Evolutionary conservation across 345 rosid genomes (phyloP).

Genomic region (Capsella bursapastoris): DNA sequence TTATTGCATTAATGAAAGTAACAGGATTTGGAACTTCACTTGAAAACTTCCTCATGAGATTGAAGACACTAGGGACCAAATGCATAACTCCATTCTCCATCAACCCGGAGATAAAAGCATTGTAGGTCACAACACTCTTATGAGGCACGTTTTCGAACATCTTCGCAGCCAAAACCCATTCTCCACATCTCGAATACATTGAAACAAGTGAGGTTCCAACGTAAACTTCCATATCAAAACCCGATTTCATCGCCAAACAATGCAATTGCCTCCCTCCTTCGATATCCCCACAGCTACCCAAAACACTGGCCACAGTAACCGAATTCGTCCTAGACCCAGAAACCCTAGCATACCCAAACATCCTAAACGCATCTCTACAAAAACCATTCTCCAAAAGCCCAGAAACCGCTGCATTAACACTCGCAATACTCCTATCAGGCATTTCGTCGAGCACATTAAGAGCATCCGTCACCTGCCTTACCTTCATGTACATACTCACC

Average conservation of each 20-base stretch:
- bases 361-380: constrained; percentile 47
- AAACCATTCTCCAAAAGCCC: constrained; percentile 56
- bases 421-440: constrained; percentile 47
- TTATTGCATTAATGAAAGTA: constrained; percentile 53
- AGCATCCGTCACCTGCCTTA: constrained; percentile 41
- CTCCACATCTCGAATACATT: constrained; percentile 51
- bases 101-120: constrained; percentile 61
- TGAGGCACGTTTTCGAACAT: constrained; percentile 53
- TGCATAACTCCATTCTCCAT: constrained; percentile 52
- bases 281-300: constrained; percentile 51
- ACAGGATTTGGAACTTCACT: constrained; percentile 53
- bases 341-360: constrained; percentile 50
- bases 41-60: constrained; percentile 54
- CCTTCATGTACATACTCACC: constrained; percentile 54
- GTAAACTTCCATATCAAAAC: constrained; percentile 57
- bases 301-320: constrained; percentile 56
- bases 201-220: constrained; percentile 66
- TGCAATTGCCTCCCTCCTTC: constrained; percentile 56
- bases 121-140: constrained; percentile 61
- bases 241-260: constrained; percentile 60
- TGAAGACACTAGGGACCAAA: constrained; percentile 54
- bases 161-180: constrained; percentile 50
- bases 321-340: constrained; percentile 57
- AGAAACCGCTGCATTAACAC: constrained; percentile 57
- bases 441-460: constrained; percentile 49